Percentiles rank a stretch among this genome's conserved stretches.
These are phyloP conservation scores for Alternaria longipes DNA, from an alignment of 2,329 filamentous ascomycete genomes.

Conservation along the genomic window DNA sequence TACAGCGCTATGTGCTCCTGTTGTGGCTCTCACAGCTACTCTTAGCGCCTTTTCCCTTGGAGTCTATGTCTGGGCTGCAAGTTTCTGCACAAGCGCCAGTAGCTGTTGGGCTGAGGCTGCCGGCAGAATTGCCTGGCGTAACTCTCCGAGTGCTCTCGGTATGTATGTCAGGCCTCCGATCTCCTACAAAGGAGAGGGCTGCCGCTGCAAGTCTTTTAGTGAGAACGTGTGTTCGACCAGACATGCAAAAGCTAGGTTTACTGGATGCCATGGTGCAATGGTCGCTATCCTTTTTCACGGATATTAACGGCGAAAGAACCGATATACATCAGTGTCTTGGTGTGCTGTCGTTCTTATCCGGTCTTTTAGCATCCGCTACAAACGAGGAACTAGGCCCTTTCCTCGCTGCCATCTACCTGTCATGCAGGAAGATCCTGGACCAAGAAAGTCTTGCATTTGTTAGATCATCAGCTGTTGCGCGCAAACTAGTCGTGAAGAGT, in stretches of 20 bases:
- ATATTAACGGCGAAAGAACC: constrained; percentile 51
- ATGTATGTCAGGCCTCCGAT: constrained; percentile 74
- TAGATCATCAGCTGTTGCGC: constrained; percentile 77
- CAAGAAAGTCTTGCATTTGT: constrained; percentile 64
- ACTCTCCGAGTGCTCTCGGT: constrained; percentile 75
- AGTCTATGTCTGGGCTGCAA: constrained; percentile 75
- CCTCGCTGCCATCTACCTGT: constrained; percentile 71
- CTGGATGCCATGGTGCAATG: constrained; percentile 74
- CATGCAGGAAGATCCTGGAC: constrained; percentile 68
- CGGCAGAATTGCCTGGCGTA: constrained; percentile 71
- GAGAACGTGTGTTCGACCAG: constrained; percentile 79
- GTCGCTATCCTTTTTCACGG: constrained; percentile 70
- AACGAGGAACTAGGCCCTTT: constrained; percentile 77
- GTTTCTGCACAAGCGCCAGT: constrained; percentile 41
- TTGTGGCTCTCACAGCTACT: constrained; percentile 73
- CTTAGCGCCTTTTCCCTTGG: constrained; percentile 85
- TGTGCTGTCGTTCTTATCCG: constrained; percentile 79
- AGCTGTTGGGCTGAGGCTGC: constrained; percentile 62
- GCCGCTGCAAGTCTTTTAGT: constrained; percentile 86
- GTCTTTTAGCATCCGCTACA: constrained; percentile 75
- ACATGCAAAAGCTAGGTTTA: constrained; percentile 84
- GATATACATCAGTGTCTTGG: constrained; percentile 82
- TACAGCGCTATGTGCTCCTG: constrained; percentile 86
- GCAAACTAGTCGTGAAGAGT: constrained; percentile 87
- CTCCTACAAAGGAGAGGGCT: constrained; percentile 86